A percentile compares a stretch with the other conserved stretches of the same genome.
phyloP scores from a whole-genome alignment of 139 green algal genomes.

The Picochlorum sp. region DNA sequence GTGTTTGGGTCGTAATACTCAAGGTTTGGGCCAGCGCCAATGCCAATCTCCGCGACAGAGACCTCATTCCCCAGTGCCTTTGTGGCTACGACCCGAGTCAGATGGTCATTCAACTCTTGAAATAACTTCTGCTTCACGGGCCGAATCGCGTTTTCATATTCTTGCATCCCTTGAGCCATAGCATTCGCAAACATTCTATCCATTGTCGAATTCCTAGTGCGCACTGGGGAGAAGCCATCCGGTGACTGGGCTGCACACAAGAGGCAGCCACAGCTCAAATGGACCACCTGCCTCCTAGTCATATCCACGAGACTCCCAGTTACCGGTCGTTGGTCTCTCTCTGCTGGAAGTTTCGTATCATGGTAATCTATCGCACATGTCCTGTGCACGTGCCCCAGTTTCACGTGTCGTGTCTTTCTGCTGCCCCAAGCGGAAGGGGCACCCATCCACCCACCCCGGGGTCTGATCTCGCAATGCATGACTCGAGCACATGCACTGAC shows the following conservation, averaged over 20 bases:
- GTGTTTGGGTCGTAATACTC: slow-evolving; percentile 22
- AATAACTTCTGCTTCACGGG: slow-evolving; percentile 36
- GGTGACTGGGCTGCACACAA: too few species aligned
- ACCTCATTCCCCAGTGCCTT: background rate
- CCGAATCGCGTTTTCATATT: slow-evolving; percentile 33
- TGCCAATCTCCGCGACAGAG: slow-evolving; percentile 47
- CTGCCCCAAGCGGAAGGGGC: too few species aligned
- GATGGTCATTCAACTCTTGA: slow-evolving; percentile 9
- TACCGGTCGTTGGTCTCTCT: too few species aligned
- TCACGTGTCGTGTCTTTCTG: too few species aligned
- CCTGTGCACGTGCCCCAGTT: too few species aligned
- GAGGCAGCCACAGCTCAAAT: too few species aligned
- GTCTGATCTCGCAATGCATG: too few species aligned
- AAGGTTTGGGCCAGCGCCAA: slow-evolving; percentile 53
- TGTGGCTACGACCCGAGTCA: background rate
- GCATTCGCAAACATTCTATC: slow-evolving; percentile 23
- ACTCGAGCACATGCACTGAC: too few species aligned
- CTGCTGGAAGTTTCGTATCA: too few species aligned
- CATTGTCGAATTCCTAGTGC: slow-evolving; percentile 13
- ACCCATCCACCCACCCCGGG: too few species aligned
- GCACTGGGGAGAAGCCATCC: background rate
- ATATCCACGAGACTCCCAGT: too few species aligned
- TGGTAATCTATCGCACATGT: too few species aligned
- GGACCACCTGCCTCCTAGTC: background rate
- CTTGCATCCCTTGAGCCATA: slow-evolving; percentile 35